Evolutionary conservation across 768 basidiomycete species (phyloP).

Genomic region (Scleroderma bovista): DNA sequence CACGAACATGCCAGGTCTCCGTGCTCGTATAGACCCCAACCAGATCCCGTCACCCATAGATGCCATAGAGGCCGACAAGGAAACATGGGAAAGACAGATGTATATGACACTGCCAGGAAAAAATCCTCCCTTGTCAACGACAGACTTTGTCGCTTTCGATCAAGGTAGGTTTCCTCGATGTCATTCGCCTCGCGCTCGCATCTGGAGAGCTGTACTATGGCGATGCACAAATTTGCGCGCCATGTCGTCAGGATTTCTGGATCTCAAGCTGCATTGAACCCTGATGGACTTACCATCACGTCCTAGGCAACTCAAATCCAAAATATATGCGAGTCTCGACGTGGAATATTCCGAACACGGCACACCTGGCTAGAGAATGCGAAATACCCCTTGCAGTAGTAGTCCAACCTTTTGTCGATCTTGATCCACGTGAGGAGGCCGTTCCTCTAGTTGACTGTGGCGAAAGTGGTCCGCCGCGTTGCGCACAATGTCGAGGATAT

Average conservation of each 20-base stretch:
- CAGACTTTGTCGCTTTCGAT: conserved; percentile 86
- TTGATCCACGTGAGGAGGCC: conserved; percentile 71
- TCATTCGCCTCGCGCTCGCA: background rate
- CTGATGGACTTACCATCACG: background rate
- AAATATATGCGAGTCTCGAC: conserved; percentile 86
- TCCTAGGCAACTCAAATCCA: conserved; percentile 81
- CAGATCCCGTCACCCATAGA: conserved; percentile 92
- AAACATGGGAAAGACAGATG: conserved; percentile 66
- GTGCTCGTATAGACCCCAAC: conserved; percentile 76
- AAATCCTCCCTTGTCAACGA: conserved; percentile 78
- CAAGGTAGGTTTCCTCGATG: conserved; percentile 50
- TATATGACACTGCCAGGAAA: conserved; percentile 58
- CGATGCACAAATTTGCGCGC: background rate
- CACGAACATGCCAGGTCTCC: conserved; percentile 47
- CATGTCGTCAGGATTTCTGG: background rate
- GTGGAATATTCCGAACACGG: conserved; percentile 80
- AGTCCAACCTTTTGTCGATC: conserved; percentile 86
- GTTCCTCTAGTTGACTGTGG: conserved; percentile 75
- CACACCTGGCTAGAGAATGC: conserved; percentile 74
- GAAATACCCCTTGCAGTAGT: conserved; percentile 80
- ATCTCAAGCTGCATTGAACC: background rate
- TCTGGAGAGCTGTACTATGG: background rate
- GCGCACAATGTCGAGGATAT: conserved; percentile 80
- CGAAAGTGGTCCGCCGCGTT: conserved; percentile 73
- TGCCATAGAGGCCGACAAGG: conserved; percentile 71